These are phyloP conservation scores for Colletotrichum orchidophilum DNA, from an alignment of 2,329 filamentous ascomycete species.

Conservation along the genomic window DNA sequence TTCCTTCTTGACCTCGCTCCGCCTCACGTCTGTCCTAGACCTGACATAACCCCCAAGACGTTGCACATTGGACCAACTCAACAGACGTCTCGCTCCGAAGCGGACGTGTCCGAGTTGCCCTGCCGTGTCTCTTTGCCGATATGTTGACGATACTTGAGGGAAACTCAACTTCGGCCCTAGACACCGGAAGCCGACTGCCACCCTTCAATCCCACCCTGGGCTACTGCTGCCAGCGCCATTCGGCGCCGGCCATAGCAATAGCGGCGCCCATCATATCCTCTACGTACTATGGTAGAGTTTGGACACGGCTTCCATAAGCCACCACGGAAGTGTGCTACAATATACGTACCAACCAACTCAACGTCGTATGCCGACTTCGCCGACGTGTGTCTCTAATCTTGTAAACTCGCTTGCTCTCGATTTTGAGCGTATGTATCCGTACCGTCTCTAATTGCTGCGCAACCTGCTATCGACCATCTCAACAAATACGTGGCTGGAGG, in stretches of 20 bases:
- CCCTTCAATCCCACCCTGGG: constrained; percentile 5
- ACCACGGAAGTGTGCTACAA: neutral
- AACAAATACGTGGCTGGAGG: neutral
- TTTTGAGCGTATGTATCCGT: neutral
- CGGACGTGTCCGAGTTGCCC: neutral
- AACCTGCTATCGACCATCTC: neutral
- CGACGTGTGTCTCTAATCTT: neutral
- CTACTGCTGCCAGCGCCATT: neutral
- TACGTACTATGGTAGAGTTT: neutral
- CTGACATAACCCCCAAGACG: neutral
- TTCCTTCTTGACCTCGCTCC: neutral
- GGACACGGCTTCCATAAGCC: neutral
- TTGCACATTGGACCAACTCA: neutral
- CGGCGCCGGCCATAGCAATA: neutral
- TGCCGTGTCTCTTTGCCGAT: neutral
- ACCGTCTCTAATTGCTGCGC: neutral
- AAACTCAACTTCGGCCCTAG: neutral
- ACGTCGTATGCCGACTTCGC: neutral
- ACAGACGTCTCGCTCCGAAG: neutral
- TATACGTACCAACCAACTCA: neutral
- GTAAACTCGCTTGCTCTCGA: neutral
- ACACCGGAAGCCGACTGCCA: constrained; percentile 16
- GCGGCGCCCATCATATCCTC: neutral
- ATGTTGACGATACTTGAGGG: neutral
- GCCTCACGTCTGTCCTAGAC: neutral